Evolutionary conservation across 371 early-diverging fungal genomes (phyloP).

Genomic region (Smittium culicis): DNA sequence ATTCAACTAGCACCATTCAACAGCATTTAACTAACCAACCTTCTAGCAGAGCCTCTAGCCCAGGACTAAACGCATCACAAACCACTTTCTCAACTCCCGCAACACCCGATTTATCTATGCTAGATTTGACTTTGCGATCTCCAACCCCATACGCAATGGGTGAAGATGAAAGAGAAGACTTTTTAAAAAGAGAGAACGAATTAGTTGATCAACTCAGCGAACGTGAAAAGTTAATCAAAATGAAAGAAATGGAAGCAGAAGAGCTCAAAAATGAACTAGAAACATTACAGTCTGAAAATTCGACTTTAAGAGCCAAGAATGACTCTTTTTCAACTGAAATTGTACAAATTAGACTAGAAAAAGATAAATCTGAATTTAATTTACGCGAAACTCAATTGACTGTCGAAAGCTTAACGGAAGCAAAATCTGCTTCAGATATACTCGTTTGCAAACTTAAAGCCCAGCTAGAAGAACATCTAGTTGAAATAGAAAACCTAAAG

Average conservation of each 20-base stretch:
- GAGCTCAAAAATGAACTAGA: constrained; percentile 14
- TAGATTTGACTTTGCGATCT: neutral
- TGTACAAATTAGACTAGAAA: constrained; percentile 57
- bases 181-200: neutral
- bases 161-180: neutral
- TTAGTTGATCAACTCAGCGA: neutral
- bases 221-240: neutral
- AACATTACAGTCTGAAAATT: neutral
- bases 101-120: neutral
- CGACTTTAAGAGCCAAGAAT: neutral
- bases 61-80: constrained; percentile 47
- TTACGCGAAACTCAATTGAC: neutral
- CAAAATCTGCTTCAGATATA: neutral
- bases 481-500: neutral
- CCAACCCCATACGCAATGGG: neutral
- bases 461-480: neutral
- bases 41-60: neutral
- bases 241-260: neutral
- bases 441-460: neutral
- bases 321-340: constrained; percentile 43
- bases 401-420: neutral
- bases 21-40: too few relatives aligned
- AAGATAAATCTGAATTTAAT: neutral
- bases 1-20: neutral
- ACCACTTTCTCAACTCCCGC: constrained; percentile 39